Evolutionary conservation across 2,329 filamentous ascomycete species (phyloP), one percentile per base, ranked within the genome.

Genomic region (Alternaria conjuncta): DNA sequence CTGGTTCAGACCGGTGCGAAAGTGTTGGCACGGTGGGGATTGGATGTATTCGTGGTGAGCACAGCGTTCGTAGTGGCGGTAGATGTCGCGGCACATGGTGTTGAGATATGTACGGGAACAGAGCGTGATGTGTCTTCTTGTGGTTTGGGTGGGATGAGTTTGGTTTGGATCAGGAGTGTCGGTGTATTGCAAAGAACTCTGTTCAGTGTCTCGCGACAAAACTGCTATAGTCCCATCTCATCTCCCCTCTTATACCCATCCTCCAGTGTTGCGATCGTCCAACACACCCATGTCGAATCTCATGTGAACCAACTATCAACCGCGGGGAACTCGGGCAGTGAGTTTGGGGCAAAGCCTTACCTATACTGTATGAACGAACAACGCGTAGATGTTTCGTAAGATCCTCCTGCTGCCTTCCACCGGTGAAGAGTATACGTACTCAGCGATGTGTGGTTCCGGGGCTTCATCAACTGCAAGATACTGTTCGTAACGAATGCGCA

Each of bases 31-130:
- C 2, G 44, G 51, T 9, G 18, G 25, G 51, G 32, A 56, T 11
- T 60, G 57, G 21, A 55, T 46, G 56, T 65, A 60, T 6, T 65
- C 30, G n/a, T 23, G 25, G 44, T 67, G 62, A 32, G 36, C 32
- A n/a, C 62, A 67, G 13, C 20, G 43, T 18, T 36, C 30, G 47
- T 56, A 67, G n/a, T 59, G 49, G 11, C 21, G 45, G 15, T 65
- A 25, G n/a, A 51, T 57, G 23, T 67, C 65, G 12, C 36, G 44
- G 23, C 58, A 65, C 59, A 60, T 60, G 41, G 4, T 5, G 18
- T 6, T 26, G n/a, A n/a, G n/a, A n/a, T n/a, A n/a, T n/a, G n/a
- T n/a, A n/a, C n/a, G n/a, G n/a, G n/a, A n/a, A n/a, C n/a, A n/a
- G n/a, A n/a, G n/a, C n/a, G n/a, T n/a, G n/a, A n/a, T n/a, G n/a